Conservation (phyloP, 176 grass and related monocot genomes). For the Musa acuminata region DNA sequence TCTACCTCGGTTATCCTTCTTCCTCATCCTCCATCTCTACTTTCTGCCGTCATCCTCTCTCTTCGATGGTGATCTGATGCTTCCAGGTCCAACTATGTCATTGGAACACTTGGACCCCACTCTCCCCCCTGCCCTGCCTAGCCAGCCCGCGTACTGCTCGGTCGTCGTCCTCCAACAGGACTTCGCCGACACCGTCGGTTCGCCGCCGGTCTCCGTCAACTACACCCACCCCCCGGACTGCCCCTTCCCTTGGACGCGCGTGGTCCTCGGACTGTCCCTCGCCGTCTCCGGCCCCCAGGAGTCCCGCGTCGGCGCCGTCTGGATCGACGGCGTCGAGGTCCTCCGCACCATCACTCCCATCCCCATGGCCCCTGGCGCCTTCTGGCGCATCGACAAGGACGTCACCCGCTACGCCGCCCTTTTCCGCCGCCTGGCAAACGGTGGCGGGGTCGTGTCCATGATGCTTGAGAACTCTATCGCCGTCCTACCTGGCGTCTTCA, state of each 20-base stretch:
- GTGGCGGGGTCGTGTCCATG: constrained; percentile 3
- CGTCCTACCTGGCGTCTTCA: background rate
- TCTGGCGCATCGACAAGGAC: background rate
- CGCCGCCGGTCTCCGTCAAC: background rate
- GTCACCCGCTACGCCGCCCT: background rate
- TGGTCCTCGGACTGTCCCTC: background rate
- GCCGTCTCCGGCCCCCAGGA: constrained; percentile 4
- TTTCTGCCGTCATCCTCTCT: background rate
- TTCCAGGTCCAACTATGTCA: background rate
- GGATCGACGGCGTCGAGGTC: constrained; percentile 6
- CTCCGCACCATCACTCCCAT: background rate
- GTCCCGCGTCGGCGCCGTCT: background rate
- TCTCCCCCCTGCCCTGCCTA: background rate
- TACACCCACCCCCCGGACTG: background rate
- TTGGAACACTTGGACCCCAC: constrained; percentile 1
- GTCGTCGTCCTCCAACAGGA: background rate
- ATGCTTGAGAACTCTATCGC: constrained; percentile 15
- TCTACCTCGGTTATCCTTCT: no score
- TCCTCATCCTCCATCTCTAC: no score
- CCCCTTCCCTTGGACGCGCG: constrained; percentile 1
- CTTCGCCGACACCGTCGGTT: background rate
- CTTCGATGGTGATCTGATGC: background rate
- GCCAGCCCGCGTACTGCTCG: background rate
- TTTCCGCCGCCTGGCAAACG: background rate
- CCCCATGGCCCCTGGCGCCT: background rate